phyloP scores from a whole-genome alignment of 352 stramenopile genomes.

The Globisporangium splendens region DNA sequence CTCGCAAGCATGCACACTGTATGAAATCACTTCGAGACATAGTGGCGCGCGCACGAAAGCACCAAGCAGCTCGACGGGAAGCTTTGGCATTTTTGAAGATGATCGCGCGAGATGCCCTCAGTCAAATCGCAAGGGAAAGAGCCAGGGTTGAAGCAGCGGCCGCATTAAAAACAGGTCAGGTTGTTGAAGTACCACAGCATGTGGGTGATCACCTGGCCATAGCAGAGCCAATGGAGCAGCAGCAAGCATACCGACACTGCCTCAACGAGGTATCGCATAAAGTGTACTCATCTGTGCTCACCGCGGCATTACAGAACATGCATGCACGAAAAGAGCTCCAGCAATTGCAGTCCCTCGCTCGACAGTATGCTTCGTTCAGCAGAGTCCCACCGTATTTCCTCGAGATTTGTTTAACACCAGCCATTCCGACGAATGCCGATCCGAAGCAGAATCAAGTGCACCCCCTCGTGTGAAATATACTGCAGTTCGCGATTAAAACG shows the following conservation, averaged over 20 bases:
- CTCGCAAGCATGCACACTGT: conserved; percentile 18
- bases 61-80: conserved; percentile 9
- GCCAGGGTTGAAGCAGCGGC: not conserved
- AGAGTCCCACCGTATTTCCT: conserved; percentile 17
- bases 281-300: conserved; percentile 17
- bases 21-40: conserved; percentile 6
- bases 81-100: conserved; percentile 1
- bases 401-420: not conserved
- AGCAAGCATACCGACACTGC: not conserved
- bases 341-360: conserved; percentile 29
- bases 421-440: not conserved
- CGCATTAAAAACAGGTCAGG: not conserved
- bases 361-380: conserved; percentile 27
- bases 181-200: not conserved
- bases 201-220: not conserved
- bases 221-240: conserved; percentile 2
- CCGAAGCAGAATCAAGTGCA: conserved; percentile 4
- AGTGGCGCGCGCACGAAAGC: conserved; percentile 4
- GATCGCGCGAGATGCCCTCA: not conserved
- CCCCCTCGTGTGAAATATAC: no score
- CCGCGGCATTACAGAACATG: conserved; percentile 21
- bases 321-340: conserved; percentile 10
- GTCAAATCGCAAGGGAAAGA: conserved; percentile 1
- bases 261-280: conserved; percentile 12
- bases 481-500: not conserved